Evolutionary conservation across 2,329 filamentous ascomycete species (phyloP), one percentile per base, ranked within the genome.

Genomic region (Penicillium sp.): DNA sequence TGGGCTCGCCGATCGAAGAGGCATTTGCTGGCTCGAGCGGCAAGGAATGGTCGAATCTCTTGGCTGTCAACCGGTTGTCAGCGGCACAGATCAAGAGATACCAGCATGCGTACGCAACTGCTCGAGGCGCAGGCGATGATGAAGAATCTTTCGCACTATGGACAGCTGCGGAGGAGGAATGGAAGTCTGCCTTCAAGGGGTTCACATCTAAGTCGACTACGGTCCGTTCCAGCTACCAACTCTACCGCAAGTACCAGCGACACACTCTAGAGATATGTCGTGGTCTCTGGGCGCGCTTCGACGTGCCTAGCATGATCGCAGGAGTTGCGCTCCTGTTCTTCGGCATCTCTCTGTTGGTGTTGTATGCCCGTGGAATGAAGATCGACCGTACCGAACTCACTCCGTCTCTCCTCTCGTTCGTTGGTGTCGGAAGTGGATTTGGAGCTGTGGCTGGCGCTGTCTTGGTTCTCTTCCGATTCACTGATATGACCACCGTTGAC

Each of bases 1-100:
- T 99, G 6, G 95, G 95, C 54, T 88, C 86, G 6, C 95, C 95
- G 0, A 97, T 99, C 63, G 91, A 96, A 67, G 95, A 99, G 77
- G 93, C 93, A 2, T 99, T 99, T 76, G 84, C 89, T 19, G 91
- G 91, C 0, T 77, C 80, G 1, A 82, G 84, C 25, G 90, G 89
- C 33, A 84, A 85, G 37, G 85, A 92, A 62, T 95, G 89, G 85
- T 81, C 87, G 51, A 95, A 91, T 66, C 80, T 99, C 45, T 91
- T 91, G 0, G 82, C 84, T 2, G 93, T 93, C 0, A 91, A 89
- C 56, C 88, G 90, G 28, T 80, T 97, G 61, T 84, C 93, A 0
- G 87, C 92, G 26, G 91, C 92, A 7, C 94, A 95, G 64, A 95
- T 97, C 60, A 88, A 93, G 76, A 87, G 90, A 67, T 99, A 99